Base-by-base conservation (phyloP, 2,329 filamentous ascomycete species). In the Hypoxylon sp. region DNA sequence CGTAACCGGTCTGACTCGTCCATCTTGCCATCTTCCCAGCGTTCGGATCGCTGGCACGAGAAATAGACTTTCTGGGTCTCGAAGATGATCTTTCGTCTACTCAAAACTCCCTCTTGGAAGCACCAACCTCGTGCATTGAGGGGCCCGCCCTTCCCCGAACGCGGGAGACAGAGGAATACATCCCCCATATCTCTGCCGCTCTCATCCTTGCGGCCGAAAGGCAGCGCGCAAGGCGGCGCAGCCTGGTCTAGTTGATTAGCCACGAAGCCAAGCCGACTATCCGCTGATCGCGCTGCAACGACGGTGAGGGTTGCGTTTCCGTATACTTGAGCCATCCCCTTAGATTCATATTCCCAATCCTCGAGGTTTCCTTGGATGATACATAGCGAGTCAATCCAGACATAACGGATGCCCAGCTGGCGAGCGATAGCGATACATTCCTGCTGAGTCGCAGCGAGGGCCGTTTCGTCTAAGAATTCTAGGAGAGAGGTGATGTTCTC, bases 51-150 rank as follows among this genome's bases (percentile, higher is more conserved):
- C 21, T 67, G 71, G 32, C 73, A 75, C 3, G 57, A 62, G 56
- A 73, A 75, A 37, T 3, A 21, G 21, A 75, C 3, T 37, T 65
- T 67, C 37, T 72, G 64, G 3, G 13, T 19, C 11, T 52, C 72
- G 37, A 70, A 75, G 5, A 71, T n/a, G 2, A 75, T 52, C 1
- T 53, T 35, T 19, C 72, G 69, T 4, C 59, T 46, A 11, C 69
- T 71, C 6, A 74, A 53, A 11, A 72, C 42, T 2, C 42, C 59
- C 46, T 75, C 73, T 51, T 75, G 72, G 15, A 71, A 72, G 53
- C 73, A 75, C 73, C 73, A 74, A 21, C 67, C 73, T 4, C 72
- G 67, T 1, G 35, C 19, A 6, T 53, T 44, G 6, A 65, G 31
- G 2, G 71, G 68, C 8, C 71, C 72, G 2, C 24, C 29, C 4